A percentile compares a stretch with the other conserved stretches of the same genome.
Evolutionary conservation across 1,139 yeast genomes (phyloP).

Genomic region (Geotrichum cucujoidarum): DNA sequence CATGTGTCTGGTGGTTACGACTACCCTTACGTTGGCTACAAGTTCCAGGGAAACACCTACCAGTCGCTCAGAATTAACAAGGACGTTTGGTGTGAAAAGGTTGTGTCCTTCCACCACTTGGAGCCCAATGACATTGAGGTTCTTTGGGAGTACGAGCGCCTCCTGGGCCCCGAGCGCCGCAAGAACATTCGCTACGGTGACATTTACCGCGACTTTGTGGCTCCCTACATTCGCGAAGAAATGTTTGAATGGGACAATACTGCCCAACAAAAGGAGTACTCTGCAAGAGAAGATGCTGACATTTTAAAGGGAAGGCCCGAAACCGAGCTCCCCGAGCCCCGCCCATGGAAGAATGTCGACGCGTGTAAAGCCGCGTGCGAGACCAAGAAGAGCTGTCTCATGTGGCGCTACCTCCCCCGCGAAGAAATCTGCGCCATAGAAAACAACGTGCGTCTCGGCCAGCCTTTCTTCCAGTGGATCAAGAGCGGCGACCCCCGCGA

Average conservation of each 20-base stretch:
- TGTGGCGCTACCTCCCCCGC: constrained; percentile 27
- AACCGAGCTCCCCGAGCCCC: constrained; percentile 19
- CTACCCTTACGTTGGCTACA: constrained; percentile 24
- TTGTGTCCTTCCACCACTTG: constrained; percentile 37
- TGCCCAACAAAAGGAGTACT: constrained; percentile 21
- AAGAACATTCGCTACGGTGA: constrained; percentile 32
- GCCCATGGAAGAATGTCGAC: constrained; percentile 26
- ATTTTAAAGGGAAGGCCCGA: constrained; percentile 18
- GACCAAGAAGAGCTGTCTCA: constrained; percentile 24
- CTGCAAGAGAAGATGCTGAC: constrained; percentile 20
- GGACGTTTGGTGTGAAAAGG: constrained; percentile 35
- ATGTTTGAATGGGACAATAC: constrained; percentile 32
- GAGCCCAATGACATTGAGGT: constrained; percentile 34
- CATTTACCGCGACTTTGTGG: constrained; percentile 34
- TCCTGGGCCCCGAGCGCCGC: constrained; percentile 29
- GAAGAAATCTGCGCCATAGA: constrained; percentile 25
- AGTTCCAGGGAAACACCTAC: constrained; percentile 35
- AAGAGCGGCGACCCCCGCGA: constrained; percentile 6
- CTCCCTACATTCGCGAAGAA: constrained; percentile 31
- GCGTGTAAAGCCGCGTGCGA: constrained; percentile 30
- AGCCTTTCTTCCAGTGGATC: constrained; percentile 8
- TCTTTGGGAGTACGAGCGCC: constrained; percentile 37
- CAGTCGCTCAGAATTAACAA: constrained; percentile 23
- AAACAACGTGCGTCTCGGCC: constrained; percentile 8
- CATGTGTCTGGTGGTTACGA: constrained; percentile 24